Base-by-base conservation (phyloP, 495 filamentous ascomycete species). In the Cercophora samala region DNA sequence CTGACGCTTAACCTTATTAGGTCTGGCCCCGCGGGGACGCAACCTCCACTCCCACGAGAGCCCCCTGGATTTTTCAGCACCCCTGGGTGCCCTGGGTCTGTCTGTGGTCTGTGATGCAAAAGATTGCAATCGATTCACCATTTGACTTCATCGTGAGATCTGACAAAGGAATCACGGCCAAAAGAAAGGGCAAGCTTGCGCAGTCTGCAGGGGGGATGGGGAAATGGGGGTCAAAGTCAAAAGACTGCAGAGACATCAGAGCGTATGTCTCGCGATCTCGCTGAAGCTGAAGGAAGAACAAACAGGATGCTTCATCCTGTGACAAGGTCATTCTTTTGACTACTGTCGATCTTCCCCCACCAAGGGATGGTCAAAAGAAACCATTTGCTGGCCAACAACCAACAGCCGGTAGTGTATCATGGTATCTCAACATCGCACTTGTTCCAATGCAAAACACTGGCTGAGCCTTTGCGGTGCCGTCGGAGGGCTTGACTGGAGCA, bases 1-100 rank as follows among this genome's bases (percentile, higher is more conserved):
- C 80, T 83, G 81, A 74, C 76, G 76, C 78, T 81, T 77, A 70
- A 66, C 79, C 71, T 15, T 17, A 64, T 68, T 17, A 18, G 59
- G 62, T 13, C 23, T 66, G 53, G 66, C 46, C 51, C 46, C 52
- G 58, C 63, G 23, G 5, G 23, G 54, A 26, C 37, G 4, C 42
- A 55, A 61, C 46, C 68, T 67, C 68, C 66, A 68, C 63, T 53
- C 42, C 68, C 58, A 26, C 56, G 64, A 54, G 51, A 55, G 18
- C 62, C 67, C 65, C 71, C 56, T 68, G 69, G 61, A 64, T 64
- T 66, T 19, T 22, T 64, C 21, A 53, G 23, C 13, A 9, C 42
- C 21, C 42, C 61, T 29, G 25, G 58, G 23, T n/a, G n/a, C n/a
- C n/a, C n/a, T n/a, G n/a, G n/a, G n/a, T n/a, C n/a, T n/a, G n/a